phyloP scores from a whole-genome alignment of 768 basidiomycete genomes.

The Aureoboletus auriporus region DNA sequence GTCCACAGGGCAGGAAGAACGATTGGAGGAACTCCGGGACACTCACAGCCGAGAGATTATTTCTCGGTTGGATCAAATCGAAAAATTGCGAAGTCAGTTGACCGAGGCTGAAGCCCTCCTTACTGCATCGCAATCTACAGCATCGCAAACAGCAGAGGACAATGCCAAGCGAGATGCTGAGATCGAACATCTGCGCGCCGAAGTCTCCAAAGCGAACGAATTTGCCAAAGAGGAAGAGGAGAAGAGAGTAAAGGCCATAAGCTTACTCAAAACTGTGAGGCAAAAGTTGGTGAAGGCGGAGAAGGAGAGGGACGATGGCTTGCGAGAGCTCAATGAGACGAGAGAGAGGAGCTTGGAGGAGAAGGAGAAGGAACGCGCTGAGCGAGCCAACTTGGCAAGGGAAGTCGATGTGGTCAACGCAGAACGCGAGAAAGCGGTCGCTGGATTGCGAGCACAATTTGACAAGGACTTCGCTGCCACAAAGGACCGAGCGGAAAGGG shows the following conservation, averaged over 20 bases:
- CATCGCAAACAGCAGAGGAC: slow-evolving; percentile 46
- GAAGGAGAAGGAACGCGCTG: slow-evolving; percentile 39
- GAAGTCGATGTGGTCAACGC: slow-evolving; percentile 60
- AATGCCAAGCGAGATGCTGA: slow-evolving; percentile 50
- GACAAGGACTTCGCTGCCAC: slow-evolving; percentile 63
- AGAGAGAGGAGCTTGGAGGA: slow-evolving; percentile 55
- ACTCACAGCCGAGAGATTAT: slow-evolving; percentile 75
- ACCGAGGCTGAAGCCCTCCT: slow-evolving; percentile 68
- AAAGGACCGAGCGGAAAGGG: slow-evolving; percentile 73
- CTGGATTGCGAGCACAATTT: slow-evolving; percentile 60
- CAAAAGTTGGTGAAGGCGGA: slow-evolving; percentile 97
- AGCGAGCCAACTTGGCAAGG: slow-evolving; percentile 50
- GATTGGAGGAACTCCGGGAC: slow-evolving; percentile 79
- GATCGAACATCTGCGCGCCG: slow-evolving; percentile 54
- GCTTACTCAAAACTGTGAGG: slow-evolving; percentile 89
- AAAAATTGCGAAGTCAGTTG: slow-evolving; percentile 64
- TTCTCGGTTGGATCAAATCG: slow-evolving; percentile 76
- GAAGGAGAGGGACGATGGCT: slow-evolving; percentile 82
- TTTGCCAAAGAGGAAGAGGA: slow-evolving; percentile 92
- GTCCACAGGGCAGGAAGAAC: slow-evolving; percentile 72
- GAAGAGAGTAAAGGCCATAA: slow-evolving; percentile 92
- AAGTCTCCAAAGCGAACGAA: slow-evolving; percentile 57
- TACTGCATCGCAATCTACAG: slow-evolving; percentile 48
- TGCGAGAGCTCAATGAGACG: slow-evolving; percentile 49
- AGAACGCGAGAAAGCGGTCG: slow-evolving; percentile 60